Conservation (phyloP, 2,329 filamentous ascomycete genomes). For the Dactylella cylindrospora region DNA sequence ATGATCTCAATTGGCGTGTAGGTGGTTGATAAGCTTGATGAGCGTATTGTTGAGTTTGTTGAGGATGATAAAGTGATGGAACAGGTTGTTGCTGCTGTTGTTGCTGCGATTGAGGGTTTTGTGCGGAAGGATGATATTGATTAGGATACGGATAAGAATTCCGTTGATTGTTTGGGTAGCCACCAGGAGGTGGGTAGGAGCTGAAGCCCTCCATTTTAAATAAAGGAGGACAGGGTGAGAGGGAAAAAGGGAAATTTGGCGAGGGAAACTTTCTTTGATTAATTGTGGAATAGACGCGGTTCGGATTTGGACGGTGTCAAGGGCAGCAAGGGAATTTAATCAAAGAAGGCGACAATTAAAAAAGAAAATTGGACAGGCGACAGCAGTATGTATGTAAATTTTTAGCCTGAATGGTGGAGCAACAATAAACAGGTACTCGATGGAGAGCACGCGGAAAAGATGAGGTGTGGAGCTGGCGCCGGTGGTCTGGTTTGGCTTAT, state of each 20-base stretch:
- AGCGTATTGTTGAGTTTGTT: constrained; percentile 20
- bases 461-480: too few relatives aligned
- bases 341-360: constrained; percentile 16
- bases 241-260: constrained; percentile 1
- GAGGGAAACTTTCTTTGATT: too few relatives aligned
- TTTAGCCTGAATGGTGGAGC: too few relatives aligned
- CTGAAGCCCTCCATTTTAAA: constrained; percentile 35
- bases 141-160: constrained; percentile 29
- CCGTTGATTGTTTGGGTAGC: constrained; percentile 38
- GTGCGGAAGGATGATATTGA: constrained; percentile 18
- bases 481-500: too few relatives aligned
- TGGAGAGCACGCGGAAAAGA: too few relatives aligned
- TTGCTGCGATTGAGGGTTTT: background rate
- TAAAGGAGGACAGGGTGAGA: background rate
- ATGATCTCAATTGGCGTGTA: constrained; percentile 30
- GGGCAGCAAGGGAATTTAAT: constrained; percentile 11
- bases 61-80: constrained; percentile 12
- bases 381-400: too few relatives aligned
- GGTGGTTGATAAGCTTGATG: constrained; percentile 43
- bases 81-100: constrained; percentile 16
- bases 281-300: too few relatives aligned
- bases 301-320: constrained; percentile 17
- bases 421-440: too few relatives aligned
- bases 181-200: constrained; percentile 31
- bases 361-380: background rate